Evolutionary conservation across 2,329 filamentous ascomycete species (phyloP).

Genomic region (Diaporthe destruens): DNA sequence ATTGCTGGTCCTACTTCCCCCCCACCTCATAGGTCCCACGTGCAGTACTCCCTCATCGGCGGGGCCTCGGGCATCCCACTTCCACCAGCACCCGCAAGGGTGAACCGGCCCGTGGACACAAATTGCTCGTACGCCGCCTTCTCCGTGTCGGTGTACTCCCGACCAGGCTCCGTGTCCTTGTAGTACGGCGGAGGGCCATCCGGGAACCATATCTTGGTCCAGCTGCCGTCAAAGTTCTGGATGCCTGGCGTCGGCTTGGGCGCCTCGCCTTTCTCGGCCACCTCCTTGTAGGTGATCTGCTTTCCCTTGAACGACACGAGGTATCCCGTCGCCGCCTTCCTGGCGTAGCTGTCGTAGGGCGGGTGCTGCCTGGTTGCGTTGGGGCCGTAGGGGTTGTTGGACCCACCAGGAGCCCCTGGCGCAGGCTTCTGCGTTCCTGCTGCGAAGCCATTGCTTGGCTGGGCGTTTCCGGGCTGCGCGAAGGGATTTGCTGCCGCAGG

Average conservation of each 20-base stretch:
- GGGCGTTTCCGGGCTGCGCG: not conserved
- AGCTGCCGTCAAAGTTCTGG: constrained; percentile 65
- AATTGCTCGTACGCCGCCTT: constrained; percentile 62
- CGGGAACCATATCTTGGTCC: constrained; percentile 78
- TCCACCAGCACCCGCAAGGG: constrained; percentile 53
- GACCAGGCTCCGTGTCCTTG: constrained; percentile 71
- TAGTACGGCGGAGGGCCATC: constrained; percentile 75
- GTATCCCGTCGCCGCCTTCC: constrained; percentile 44
- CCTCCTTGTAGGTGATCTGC: constrained; percentile 51
- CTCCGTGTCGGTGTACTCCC: constrained; percentile 53
- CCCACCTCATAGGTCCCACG: constrained; percentile 71
- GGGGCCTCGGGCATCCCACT: constrained; percentile 82
- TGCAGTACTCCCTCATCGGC: constrained; percentile 80
- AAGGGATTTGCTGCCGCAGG: constrained; percentile 41
- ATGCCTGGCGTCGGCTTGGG: constrained; percentile 55
- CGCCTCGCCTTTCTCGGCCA: constrained; percentile 45
- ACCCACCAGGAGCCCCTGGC: not conserved
- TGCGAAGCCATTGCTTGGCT: constrained; percentile 22
- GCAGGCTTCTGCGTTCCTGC: constrained; percentile 16
- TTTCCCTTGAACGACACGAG: constrained; percentile 51
- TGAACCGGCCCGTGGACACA: constrained; percentile 75
- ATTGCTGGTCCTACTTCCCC: not conserved
- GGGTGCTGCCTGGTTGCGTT: constrained; percentile 49
- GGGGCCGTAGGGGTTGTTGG: constrained; percentile 46
- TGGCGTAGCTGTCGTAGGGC: constrained; percentile 47